Percentiles rank a stretch among this genome's conserved stretches.
These are phyloP conservation scores for Schoenoplectus tabernaemontani DNA, from an alignment of 202 grass and related monocot genomes.

Conservation along the genomic window DNA sequence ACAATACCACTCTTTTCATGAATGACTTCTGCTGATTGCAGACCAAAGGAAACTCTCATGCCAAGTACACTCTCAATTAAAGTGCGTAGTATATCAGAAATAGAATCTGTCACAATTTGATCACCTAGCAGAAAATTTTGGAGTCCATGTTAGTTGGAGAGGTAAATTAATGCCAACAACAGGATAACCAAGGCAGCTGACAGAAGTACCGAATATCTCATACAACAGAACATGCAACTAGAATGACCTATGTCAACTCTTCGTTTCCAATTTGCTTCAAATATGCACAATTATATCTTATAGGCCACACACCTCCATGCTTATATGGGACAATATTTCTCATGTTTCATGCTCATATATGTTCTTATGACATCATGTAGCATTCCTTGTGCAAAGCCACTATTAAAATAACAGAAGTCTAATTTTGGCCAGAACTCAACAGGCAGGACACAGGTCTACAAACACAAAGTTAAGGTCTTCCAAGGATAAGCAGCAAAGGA, in stretches of 20 bases:
- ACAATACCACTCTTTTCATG: constrained; percentile 36
- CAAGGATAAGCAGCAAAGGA: neutral
- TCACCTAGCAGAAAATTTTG: constrained; percentile 23
- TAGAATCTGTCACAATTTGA: constrained; percentile 9
- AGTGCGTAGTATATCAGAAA: constrained; percentile 27
- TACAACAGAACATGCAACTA: neutral
- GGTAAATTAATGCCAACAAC: neutral
- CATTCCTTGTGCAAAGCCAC: neutral
- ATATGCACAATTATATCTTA: neutral
- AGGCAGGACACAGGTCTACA: neutral
- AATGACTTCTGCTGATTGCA: constrained; percentile 27
- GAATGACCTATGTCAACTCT: neutral
- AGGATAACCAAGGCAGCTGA: neutral
- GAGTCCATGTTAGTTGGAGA: neutral
- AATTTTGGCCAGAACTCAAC: neutral
- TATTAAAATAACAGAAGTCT: neutral
- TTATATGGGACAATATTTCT: neutral
- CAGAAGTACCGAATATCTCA: neutral
- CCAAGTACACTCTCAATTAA: constrained; percentile 27
- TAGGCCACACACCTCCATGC: neutral
- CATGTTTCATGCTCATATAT: neutral
- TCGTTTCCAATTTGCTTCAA: neutral
- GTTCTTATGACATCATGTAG: neutral
- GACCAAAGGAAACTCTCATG: constrained; percentile 31
- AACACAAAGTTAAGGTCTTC: neutral